Base-by-base conservation (phyloP, 2,329 filamentous ascomycete genomes). In the Botrytis elliptica region DNA sequence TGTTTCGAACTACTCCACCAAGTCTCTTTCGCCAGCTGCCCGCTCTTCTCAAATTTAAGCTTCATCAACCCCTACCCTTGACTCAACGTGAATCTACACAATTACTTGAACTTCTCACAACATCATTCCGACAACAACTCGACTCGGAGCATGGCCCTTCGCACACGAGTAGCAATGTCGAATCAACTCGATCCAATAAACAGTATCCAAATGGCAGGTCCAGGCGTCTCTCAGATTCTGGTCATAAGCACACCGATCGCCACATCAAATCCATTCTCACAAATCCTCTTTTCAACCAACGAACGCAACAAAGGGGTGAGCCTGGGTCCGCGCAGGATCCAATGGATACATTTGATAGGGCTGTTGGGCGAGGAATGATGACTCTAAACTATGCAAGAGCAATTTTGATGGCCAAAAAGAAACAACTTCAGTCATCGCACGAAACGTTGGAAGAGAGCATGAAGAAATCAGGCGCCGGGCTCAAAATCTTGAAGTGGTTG, bases 121-220 rank as follows among this genome's bases (percentile, higher is more conserved):
- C 85, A 59, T 91, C 89, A 20, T 92, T 92, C 80, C 85, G 88
- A 76, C 84, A 85, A 68, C 88, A 91, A 74, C 85, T 92, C 60
- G 89, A 92, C 78, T 84, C 83, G 71, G 86, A 87, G 74, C 86
- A 91, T 81, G 73, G 66, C 5, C 74, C 74, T n/a, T 65, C 63
- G 46, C 36, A 64, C 22, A 46, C 86, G 86, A 29, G 18, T 64
- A 44, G n/a, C 25, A 57, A 69, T 42, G 25, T 40, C 33, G 25
- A 44, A 44, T 8, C 74, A 72, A 14, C 18, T 3, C 36, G 29
- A 57, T 33, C n/a, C 49, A 62, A 70, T 59, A 46, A 63, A 63
- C 38, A 38, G 6, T 10, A 38, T 62, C 52, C 69, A 69, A 44
- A 38, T 62, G 42, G 44, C 79, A 74, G 80, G 79, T 67, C 46